phyloP scores from a whole-genome alignment of 129 eudicot species.

The Helichrysum umbraculigerum region DNA sequence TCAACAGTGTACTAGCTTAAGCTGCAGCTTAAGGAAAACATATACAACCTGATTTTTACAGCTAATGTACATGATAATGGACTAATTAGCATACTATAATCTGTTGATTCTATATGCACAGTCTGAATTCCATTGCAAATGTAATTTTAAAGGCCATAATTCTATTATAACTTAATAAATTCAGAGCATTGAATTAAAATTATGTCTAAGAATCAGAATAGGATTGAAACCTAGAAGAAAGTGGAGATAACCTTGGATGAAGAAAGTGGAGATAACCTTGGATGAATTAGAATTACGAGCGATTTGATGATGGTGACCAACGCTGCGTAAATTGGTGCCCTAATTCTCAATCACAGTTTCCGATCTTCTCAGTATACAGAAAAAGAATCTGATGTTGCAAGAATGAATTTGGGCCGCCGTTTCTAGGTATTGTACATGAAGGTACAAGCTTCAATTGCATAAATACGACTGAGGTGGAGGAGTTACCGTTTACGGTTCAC shows the following conservation, averaged over 20 bases:
- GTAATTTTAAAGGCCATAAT: neutral
- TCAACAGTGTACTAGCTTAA: conserved; percentile 1
- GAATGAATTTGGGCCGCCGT: neutral
- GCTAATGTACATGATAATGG: neutral
- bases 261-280: conserved; percentile 6
- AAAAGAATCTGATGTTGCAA: neutral
- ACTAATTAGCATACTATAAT: neutral
- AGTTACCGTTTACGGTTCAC: neutral
- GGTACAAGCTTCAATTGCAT: neutral
- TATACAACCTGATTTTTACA: neutral
- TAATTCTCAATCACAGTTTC: neutral
- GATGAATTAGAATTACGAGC: neutral
- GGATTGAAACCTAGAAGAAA: neutral
- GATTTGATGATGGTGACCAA: neutral
- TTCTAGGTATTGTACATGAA: neutral
- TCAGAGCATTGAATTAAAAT: neutral
- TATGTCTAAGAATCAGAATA: neutral
- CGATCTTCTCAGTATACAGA: neutral
- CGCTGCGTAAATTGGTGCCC: conserved; percentile 7
- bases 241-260: conserved; percentile 5
- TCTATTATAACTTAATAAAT: neutral
- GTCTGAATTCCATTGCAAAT: conserved; percentile 7
- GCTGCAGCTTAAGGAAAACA: neutral
- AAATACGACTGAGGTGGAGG: neutral
- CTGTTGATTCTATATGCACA: conserved; percentile 11